A percentile compares a stretch with the other conserved stretches of the same genome.
Conservation (phyloP, 163 green algal species). For the Scenedesmus sp. region DNA sequence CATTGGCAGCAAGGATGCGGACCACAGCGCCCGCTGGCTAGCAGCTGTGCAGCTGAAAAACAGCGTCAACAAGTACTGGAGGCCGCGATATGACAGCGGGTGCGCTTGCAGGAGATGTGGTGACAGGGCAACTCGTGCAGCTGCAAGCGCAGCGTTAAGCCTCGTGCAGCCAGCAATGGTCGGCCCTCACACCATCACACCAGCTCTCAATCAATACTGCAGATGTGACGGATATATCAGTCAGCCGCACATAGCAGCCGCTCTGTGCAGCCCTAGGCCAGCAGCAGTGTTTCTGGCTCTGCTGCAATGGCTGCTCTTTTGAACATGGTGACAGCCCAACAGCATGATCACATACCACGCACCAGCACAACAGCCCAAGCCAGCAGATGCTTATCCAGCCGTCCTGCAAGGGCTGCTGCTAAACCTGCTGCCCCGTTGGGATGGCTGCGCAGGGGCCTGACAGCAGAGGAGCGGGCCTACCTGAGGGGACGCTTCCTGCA, state of each 20-base stretch:
- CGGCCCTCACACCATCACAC: background rate
- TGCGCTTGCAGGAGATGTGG: background rate
- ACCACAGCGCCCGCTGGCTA: slow-evolving; percentile 89
- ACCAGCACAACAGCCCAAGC: background rate
- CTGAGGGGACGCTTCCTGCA: slow-evolving; percentile 77
- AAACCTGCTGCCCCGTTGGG: background rate
- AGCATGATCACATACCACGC: background rate
- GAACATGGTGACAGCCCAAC: background rate
- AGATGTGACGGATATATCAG: background rate
- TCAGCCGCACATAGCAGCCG: too few relatives aligned
- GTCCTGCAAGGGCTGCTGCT: background rate
- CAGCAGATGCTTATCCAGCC: background rate
- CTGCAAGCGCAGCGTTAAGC: background rate
- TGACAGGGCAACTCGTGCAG: slow-evolving; percentile 6
- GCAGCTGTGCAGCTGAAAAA: slow-evolving; percentile 96
- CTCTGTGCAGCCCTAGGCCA: too few relatives aligned
- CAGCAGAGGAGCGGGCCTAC: slow-evolving; percentile 82
- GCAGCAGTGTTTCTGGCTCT: too few relatives aligned
- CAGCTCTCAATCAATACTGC: background rate
- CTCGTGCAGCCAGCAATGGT: background rate
- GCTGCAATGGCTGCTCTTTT: too few relatives aligned
- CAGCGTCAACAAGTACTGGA: slow-evolving; percentile 85
- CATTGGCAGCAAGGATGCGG: slow-evolving; percentile 71
- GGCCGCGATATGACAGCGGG: slow-evolving; percentile 60
- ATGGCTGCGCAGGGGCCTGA: slow-evolving; percentile 67